Evolutionary conservation across 768 basidiomycete species (phyloP).

Genomic region (Collybia sordida): DNA sequence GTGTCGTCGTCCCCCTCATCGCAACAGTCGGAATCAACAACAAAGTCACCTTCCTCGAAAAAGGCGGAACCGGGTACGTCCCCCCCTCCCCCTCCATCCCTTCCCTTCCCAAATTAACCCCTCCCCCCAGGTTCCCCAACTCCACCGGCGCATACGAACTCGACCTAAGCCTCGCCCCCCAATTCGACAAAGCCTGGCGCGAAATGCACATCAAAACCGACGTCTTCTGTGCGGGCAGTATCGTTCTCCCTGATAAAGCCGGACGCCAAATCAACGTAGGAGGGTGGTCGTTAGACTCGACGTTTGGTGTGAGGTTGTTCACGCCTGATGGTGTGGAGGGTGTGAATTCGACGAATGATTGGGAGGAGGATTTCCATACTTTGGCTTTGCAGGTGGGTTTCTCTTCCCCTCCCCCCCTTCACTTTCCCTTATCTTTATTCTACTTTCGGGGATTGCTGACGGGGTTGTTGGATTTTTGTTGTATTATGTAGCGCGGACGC

Average conservation of each 20-base stretch:
- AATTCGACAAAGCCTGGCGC: constrained; percentile 63
- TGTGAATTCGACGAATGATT: constrained; percentile 73
- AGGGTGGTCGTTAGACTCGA: constrained; percentile 71
- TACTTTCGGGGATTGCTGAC: neutral
- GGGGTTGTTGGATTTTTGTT: neutral
- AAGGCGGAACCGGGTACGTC: constrained; percentile 58
- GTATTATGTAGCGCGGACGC: constrained; percentile 46
- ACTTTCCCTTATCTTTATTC: constrained; percentile 5
- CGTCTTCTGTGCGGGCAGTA: constrained; percentile 75
- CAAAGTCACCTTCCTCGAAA: constrained; percentile 81
- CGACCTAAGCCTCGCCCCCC: constrained; percentile 54
- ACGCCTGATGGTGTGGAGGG: constrained; percentile 68
- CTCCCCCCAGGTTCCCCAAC: constrained; percentile 43
- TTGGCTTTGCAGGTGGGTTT: constrained; percentile 56
- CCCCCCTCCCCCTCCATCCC: too few species aligned
- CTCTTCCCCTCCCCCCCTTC: too few species aligned
- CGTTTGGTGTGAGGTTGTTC: constrained; percentile 72
- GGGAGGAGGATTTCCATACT: constrained; percentile 68
- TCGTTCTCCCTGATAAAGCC: constrained; percentile 74
- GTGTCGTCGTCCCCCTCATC: constrained; percentile 70
- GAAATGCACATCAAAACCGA: constrained; percentile 76
- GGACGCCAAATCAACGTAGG: constrained; percentile 67
- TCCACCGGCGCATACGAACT: constrained; percentile 80
- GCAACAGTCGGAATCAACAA: constrained; percentile 79
- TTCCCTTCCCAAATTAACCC: too few species aligned